Conservation (phyloP, 2,329 filamentous ascomycete species). For the Colletotrichum musae region DNA sequence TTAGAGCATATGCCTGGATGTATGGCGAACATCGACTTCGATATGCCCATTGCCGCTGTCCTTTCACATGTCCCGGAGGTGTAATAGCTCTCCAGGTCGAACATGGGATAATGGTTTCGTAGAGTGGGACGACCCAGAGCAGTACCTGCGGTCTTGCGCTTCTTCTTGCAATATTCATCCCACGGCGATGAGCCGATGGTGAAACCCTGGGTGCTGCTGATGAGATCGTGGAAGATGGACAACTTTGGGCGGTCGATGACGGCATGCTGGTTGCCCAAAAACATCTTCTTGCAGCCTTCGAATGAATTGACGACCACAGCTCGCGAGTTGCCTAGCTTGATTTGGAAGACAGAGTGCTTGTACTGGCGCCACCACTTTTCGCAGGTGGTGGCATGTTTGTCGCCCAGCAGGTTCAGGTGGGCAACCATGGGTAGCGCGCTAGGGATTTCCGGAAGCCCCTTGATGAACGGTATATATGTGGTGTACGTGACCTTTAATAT, state of each 20-base stretch:
- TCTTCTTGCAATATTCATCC: conserved; percentile 84
- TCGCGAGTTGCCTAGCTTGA: conserved; percentile 76
- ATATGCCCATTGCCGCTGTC: conserved; percentile 76
- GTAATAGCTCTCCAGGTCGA: conserved; percentile 74
- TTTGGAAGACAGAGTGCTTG: conserved; percentile 74
- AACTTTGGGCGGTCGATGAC: conserved; percentile 83
- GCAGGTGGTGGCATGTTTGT: conserved; percentile 68
- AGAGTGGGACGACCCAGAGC: conserved; percentile 83
- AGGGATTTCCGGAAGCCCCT: conserved; percentile 72
- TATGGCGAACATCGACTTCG: conserved; percentile 75
- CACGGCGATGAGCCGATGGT: conserved; percentile 89
- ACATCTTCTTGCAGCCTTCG: conserved; percentile 79
- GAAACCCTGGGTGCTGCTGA: conserved; percentile 82
- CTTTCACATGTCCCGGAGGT: conserved; percentile 66
- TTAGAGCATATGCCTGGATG: conserved; percentile 82
- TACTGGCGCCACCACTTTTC: conserved; percentile 72
- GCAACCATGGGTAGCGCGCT: conserved; percentile 73
- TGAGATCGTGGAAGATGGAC: conserved; percentile 86
- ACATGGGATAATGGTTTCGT: conserved; percentile 85
- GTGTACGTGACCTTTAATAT: conserved; percentile 52
- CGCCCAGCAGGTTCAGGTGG: conserved; percentile 73
- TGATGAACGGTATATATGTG: conserved; percentile 73
- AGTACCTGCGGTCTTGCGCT: conserved; percentile 84
- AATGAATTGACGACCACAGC: conserved; percentile 86
- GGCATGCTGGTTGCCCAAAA: conserved; percentile 84